A percentile compares a stretch with the other conserved stretches of the same genome.
These are phyloP conservation scores for Leccinum truebloodii DNA, from an alignment of 768 basidiomycete species.

Conservation along the genomic window DNA sequence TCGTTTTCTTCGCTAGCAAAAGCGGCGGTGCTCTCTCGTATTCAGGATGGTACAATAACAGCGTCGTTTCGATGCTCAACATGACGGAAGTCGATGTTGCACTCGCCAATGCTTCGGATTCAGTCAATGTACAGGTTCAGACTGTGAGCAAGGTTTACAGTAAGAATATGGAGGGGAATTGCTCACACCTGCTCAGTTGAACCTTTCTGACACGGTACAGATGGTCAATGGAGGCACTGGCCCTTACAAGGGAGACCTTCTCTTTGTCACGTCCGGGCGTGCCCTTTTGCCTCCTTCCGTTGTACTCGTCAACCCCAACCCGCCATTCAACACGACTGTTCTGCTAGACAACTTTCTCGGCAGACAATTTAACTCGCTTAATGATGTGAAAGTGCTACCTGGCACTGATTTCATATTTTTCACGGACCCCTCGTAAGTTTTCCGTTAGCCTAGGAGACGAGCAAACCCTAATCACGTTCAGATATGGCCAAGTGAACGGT, in stretches of 20 bases:
- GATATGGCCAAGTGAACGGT: slow-evolving; percentile 62
- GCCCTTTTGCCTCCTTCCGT: slow-evolving; percentile 62
- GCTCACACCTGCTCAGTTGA: slow-evolving; percentile 43
- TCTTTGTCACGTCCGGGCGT: slow-evolving; percentile 67
- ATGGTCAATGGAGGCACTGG: slow-evolving; percentile 75
- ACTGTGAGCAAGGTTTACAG: slow-evolving; percentile 28
- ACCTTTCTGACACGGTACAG: slow-evolving; percentile 57
- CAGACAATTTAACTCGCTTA: slow-evolving; percentile 79
- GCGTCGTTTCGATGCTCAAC: slow-evolving; percentile 60
- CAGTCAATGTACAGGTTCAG: slow-evolving; percentile 52
- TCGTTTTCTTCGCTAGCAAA: slow-evolving; percentile 72
- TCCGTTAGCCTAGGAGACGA: background rate
- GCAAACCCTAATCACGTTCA: slow-evolving; percentile 23
- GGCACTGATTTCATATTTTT: slow-evolving; percentile 68
- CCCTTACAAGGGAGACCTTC: slow-evolving; percentile 55
- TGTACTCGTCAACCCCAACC: slow-evolving; percentile 60
- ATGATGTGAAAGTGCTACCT: slow-evolving; percentile 76
- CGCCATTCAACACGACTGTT: slow-evolving; percentile 58
- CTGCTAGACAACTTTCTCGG: slow-evolving; percentile 80
- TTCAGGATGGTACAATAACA: slow-evolving; percentile 65
- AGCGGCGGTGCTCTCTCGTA: slow-evolving; percentile 65
- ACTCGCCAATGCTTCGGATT: slow-evolving; percentile 34
- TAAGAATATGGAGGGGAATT: background rate
- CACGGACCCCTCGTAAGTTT: slow-evolving; percentile 64
- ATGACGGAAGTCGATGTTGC: slow-evolving; percentile 55